Percentiles rank a stretch among this genome's conserved stretches.
phyloP scores from a whole-genome alignment of 495 filamentous ascomycete genomes.

The Hypoxylon trugodes region DNA sequence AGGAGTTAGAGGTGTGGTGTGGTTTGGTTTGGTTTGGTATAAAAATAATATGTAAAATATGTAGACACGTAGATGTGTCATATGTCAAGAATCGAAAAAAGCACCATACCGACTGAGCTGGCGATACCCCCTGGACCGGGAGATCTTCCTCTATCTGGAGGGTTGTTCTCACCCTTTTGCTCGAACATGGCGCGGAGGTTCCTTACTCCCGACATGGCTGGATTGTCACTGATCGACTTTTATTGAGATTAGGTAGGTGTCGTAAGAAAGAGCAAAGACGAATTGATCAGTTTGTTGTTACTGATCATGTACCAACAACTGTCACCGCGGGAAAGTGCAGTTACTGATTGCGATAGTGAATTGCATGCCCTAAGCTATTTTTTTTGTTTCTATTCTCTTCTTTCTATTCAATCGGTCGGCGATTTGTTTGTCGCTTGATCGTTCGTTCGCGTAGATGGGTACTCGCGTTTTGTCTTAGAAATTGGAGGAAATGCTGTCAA shows the following conservation, averaged over 20 bases:
- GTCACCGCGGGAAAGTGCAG: constrained; percentile 41
- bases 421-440: neutral
- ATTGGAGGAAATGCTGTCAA: constrained; percentile 10
- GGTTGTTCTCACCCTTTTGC: constrained; percentile 68
- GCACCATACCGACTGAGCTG: constrained; percentile 43
- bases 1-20: neutral
- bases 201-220: constrained; percentile 58
- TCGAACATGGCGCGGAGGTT: constrained; percentile 92
- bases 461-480: constrained; percentile 3
- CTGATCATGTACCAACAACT: constrained; percentile 37
- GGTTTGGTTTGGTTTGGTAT: neutral
- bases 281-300: constrained; percentile 24
- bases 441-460: neutral
- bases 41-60: neutral
- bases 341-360: constrained; percentile 22
- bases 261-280: constrained; percentile 17
- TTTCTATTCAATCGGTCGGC: neutral
- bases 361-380: constrained; percentile 30
- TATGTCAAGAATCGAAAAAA: constrained; percentile 22
- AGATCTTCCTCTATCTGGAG: constrained; percentile 78
- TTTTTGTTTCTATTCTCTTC: neutral
- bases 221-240: constrained; percentile 35
- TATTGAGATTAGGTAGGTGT: neutral
- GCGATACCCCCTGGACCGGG: constrained; percentile 57
- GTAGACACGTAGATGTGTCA: constrained; percentile 1